phyloP scores from a whole-genome alignment of 176 grass and related monocot species.

The Zea mays region DNA sequence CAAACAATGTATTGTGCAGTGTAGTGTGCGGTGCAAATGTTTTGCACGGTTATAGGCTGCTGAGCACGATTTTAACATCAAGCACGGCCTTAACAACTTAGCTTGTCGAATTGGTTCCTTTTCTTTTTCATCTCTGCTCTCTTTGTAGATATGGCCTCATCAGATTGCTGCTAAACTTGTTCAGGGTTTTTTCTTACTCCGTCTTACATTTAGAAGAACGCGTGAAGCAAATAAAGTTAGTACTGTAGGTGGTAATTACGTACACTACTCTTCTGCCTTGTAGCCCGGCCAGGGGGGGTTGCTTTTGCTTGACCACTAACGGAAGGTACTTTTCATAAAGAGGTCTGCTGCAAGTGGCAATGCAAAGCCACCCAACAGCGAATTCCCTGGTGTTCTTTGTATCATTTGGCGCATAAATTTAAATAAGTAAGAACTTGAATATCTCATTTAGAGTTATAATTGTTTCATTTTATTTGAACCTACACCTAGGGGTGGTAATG shows the following conservation, averaged over 20 bases:
- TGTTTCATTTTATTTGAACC: neutral
- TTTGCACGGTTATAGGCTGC: too few relatives aligned
- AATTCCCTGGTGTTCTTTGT: neutral
- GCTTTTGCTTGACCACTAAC: slow-evolving; percentile 14
- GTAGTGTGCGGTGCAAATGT: too few relatives aligned
- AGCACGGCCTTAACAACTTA: too few relatives aligned
- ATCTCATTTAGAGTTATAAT: neutral
- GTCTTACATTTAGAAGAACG: neutral
- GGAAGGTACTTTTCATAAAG: slow-evolving; percentile 13
- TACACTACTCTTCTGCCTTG: slow-evolving; percentile 24
- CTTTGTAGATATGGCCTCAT: neutral
- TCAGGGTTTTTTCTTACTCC: neutral
- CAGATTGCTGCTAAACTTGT: neutral
- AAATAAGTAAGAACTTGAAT: neutral
- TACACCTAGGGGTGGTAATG: neutral
- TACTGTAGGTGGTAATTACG: slow-evolving; percentile 13
- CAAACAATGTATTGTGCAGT: too few relatives aligned
- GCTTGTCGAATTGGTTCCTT: neutral
- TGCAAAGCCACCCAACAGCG: neutral
- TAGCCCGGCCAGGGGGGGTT: neutral
- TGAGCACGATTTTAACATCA: too few relatives aligned
- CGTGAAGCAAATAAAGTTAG: neutral
- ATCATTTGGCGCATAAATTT: neutral
- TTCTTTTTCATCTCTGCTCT: neutral
- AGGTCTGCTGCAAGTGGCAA: slow-evolving; percentile 4